These are phyloP conservation scores for Cadophora sp. DNA, from an alignment of 2,329 filamentous ascomycete species.

Conservation along the genomic window DNA sequence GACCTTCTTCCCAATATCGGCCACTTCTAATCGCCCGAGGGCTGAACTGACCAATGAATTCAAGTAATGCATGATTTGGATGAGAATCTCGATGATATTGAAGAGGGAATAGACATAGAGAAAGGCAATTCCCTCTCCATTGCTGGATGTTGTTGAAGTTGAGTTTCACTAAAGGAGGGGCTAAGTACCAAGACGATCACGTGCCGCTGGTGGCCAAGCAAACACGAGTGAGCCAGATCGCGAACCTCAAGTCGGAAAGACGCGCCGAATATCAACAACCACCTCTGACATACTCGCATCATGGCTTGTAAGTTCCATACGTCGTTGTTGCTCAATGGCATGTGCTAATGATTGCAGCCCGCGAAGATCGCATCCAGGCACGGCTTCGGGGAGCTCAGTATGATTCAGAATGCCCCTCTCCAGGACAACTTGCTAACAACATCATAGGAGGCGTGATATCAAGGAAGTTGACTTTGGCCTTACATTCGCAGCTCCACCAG, in stretches of 20 bases:
- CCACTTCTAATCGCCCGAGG: constrained; percentile 18
- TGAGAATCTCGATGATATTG: not conserved
- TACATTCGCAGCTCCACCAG: constrained; percentile 48
- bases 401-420: constrained; percentile 36
- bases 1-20: constrained; percentile 17
- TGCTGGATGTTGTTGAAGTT: not conserved
- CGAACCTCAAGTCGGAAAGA: not conserved
- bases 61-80: constrained; percentile 29
- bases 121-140: not conserved
- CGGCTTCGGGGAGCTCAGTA: constrained; percentile 71
- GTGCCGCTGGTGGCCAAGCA: constrained; percentile 3
- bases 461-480: constrained; percentile 67
- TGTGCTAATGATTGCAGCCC: constrained; percentile 49
- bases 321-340: not conserved
- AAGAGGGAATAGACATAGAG: not conserved
- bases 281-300: constrained; percentile 1
- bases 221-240: constrained; percentile 4
- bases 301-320: constrained; percentile 34
- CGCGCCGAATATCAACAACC: constrained; percentile 17
- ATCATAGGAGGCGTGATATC: constrained; percentile 57
- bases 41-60: constrained; percentile 21
- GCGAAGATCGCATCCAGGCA: constrained; percentile 68
- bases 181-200: not conserved
- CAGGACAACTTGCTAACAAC: constrained; percentile 21
- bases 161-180: constrained; percentile 12